These are phyloP conservation scores for Glycyrrhiza uralensis DNA, from an alignment of 306 rosid species.

Conservation along the genomic window DNA sequence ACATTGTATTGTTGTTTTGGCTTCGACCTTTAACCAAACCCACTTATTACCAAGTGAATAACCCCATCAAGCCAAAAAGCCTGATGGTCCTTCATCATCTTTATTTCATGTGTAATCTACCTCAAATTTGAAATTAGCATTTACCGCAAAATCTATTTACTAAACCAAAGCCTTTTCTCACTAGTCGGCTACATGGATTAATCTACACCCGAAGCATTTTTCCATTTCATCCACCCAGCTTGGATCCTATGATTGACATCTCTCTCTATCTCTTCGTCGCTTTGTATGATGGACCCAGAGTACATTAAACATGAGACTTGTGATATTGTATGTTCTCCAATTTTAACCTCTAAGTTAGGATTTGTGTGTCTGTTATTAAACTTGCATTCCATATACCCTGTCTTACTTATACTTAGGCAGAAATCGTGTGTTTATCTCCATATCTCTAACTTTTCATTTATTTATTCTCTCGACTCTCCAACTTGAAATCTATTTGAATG, in stretches of 20 bases:
- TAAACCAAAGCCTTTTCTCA: neutral
- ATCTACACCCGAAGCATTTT: neutral
- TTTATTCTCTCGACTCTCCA: neutral
- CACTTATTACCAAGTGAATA: neutral
- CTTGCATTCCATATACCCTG: neutral
- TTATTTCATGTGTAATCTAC: neutral
- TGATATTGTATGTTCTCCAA: neutral
- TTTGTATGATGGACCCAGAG: neutral
- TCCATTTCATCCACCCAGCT: neutral
- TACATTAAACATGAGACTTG: neutral
- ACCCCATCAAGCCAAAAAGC: neutral
- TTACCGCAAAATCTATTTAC: neutral
- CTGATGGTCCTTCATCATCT: neutral
- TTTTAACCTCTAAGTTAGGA: neutral
- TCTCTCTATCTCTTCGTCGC: neutral
- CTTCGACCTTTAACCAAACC: neutral
- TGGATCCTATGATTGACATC: neutral
- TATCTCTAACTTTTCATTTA: neutral
- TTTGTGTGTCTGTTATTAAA: neutral
- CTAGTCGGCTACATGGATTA: neutral
- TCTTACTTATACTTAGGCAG: neutral
- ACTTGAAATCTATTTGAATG: neutral
- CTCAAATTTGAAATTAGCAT: neutral
- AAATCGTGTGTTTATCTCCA: neutral
- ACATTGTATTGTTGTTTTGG: neutral